These are phyloP conservation scores for Apiospora koreana DNA, from an alignment of 2,329 filamentous ascomycete genomes.

Conservation along the genomic window DNA sequence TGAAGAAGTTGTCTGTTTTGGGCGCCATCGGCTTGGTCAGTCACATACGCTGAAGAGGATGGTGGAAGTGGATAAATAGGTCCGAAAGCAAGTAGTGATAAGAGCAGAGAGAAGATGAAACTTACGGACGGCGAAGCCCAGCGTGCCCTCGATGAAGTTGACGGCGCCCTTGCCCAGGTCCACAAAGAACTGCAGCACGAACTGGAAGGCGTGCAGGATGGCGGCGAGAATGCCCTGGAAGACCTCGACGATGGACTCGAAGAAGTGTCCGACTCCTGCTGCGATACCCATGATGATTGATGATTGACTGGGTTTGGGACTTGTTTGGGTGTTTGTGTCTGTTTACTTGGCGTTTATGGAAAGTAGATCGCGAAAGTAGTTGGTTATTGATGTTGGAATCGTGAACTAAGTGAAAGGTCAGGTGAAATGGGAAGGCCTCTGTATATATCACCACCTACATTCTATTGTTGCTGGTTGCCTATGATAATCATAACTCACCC, in stretches of 20 bases:
- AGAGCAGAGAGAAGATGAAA: neutral
- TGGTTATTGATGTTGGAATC: neutral
- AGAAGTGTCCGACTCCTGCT: conserved; percentile 31
- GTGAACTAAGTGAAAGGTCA: neutral
- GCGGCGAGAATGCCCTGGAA: conserved; percentile 26
- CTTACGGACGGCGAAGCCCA: conserved; percentile 34
- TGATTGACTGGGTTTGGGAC: neutral
- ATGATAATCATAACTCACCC: neutral
- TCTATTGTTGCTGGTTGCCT: too few relatives aligned
- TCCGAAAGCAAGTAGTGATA: neutral
- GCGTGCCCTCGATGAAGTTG: conserved; percentile 31
- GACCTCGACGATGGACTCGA: conserved; percentile 26
- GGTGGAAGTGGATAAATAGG: neutral
- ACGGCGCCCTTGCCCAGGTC: conserved; percentile 25
- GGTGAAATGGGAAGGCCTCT: neutral
- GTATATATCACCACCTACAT: neutral
- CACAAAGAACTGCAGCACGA: conserved; percentile 22
- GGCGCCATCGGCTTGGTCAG: neutral
- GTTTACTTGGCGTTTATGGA: neutral
- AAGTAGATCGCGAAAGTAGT: neutral
- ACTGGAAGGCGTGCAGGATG: conserved; percentile 27
- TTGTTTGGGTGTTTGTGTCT: neutral
- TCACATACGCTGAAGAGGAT: too few relatives aligned
- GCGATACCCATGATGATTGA: conserved; percentile 29
- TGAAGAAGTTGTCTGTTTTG: conserved; percentile 33